These are phyloP conservation scores for Penicillium janthinellum DNA, from an alignment of 2,329 filamentous ascomycete species.

Conservation along the genomic window DNA sequence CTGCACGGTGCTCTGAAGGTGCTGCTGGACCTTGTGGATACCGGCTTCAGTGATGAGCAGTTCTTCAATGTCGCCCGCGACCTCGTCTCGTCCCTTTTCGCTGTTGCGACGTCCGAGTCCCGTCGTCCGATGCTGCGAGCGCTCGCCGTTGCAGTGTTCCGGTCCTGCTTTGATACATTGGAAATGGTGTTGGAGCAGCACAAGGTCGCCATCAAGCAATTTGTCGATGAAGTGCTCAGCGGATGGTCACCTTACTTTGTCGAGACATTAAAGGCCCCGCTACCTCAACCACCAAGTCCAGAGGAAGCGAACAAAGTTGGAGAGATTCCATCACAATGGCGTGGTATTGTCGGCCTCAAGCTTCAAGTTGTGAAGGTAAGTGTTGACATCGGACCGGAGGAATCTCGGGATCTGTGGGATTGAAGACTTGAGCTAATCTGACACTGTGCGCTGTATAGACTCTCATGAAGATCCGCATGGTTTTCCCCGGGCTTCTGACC, in stretches of 20 bases:
- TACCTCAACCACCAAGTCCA: slow-evolving; percentile 63
- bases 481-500: slow-evolving; percentile 80
- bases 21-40: slow-evolving; percentile 85
- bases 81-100: slow-evolving; percentile 80
- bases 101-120: slow-evolving; percentile 74
- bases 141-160: slow-evolving; percentile 85
- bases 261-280: slow-evolving; percentile 69
- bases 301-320: slow-evolving; percentile 60
- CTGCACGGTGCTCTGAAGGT: slow-evolving; percentile 89
- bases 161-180: slow-evolving; percentile 88
- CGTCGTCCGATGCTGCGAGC: slow-evolving; percentile 77
- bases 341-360: slow-evolving; percentile 82
- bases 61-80: slow-evolving; percentile 89
- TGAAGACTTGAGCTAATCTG: slow-evolving; percentile 17
- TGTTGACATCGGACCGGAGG: not conserved
- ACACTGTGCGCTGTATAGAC: slow-evolving; percentile 55
- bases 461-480: slow-evolving; percentile 80
- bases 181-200: slow-evolving; percentile 97
- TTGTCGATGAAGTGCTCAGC: slow-evolving; percentile 81
- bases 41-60: slow-evolving; percentile 88
- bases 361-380: slow-evolving; percentile 80
- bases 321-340: slow-evolving; percentile 67
- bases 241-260: slow-evolving; percentile 91
- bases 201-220: slow-evolving; percentile 79
- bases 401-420: not conserved